Evolutionary conservation across 2,329 filamentous ascomycete genomes (phyloP), one percentile per base, ranked within the genome.

Genomic region (Ophiostoma sp.): DNA sequence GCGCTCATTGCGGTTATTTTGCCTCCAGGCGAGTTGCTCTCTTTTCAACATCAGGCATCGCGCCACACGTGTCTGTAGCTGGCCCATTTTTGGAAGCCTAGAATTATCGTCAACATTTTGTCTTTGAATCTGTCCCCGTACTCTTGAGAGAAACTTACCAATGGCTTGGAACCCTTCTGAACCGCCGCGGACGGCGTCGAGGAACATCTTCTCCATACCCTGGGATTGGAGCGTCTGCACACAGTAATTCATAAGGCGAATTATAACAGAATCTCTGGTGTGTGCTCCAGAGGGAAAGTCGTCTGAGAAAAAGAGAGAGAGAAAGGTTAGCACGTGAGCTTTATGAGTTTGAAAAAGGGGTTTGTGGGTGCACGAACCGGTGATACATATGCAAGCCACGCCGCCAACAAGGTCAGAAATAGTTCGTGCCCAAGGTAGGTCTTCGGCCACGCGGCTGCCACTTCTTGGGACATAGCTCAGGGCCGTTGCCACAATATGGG

Each of bases 371-470:
- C 28, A 83, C 86, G 74, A 79, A 88, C 88, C 86, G 78, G 82
- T 81, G 75, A 90, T 85, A 79, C 86, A 90, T 70, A 90, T 86
- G 79, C 88, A 90, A n/a, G 87, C 85, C 48, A 89, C 84, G 33
- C 88, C 88, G 63, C 88, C 88, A 57, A 88, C 85, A 74, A 86
- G 83, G 59, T 80, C 78, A 12, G 84, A 86, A 72, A 89, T 84
- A 1, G 80, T 82, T 57, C 81, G 80, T 7, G 87, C 84, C 88
- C 88, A 90, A 1, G 88, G 88, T 11, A 90, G 79, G 76, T 90
- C 87, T 6, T 82, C 81, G 11, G 83, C 82, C 22, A 84, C 82
- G 0, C 83, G 83, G 66, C 84, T 87, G 3, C 83, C 85, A 42
- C 82, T 82, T 61, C 80, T 81, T 11, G 85, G 84, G 15, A 83